Evolutionary conservation across 768 basidiomycete genomes (phyloP).

Genomic region (Pleurotus tuber-regium): DNA sequence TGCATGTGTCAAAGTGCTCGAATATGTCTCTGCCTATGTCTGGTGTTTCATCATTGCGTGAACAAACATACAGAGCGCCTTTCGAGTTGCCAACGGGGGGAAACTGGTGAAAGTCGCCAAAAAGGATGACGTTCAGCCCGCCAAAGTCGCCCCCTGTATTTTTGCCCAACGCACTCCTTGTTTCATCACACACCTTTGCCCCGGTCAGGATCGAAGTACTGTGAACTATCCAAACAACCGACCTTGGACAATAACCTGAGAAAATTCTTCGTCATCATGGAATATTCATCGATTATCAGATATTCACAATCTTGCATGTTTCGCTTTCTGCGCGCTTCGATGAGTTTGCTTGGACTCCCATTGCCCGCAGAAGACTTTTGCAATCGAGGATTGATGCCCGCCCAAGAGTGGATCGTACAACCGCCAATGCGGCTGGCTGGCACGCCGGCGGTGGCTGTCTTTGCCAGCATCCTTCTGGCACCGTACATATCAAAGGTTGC

Average conservation of each 20-base stretch:
- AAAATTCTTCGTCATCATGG: slow-evolving; percentile 8
- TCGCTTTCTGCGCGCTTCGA: too few species aligned
- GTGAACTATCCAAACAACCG: too few species aligned
- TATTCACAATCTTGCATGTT: neutral
- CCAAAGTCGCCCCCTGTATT: neutral
- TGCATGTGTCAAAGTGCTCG: slow-evolving; percentile 26
- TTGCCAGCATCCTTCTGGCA: neutral
- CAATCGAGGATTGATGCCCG: neutral
- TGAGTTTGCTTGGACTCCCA: too few species aligned
- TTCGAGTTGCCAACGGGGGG: slow-evolving; percentile 22
- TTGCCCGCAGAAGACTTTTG: too few species aligned
- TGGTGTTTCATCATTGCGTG: neutral
- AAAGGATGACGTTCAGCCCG: slow-evolving; percentile 29
- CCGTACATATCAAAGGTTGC: slow-evolving; percentile 24
- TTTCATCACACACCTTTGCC: too few species aligned
- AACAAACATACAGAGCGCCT: slow-evolving; percentile 20
- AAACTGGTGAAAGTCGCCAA: slow-evolving; percentile 35
- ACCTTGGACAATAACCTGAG: neutral
- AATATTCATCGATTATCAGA: slow-evolving; percentile 11
- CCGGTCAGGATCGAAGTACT: too few species aligned
- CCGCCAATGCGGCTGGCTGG: neutral
- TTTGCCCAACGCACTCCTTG: neutral
- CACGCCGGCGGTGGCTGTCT: slow-evolving; percentile 28
- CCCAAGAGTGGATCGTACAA: neutral
- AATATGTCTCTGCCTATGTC: slow-evolving; percentile 21